Conservation (phyloP, 108 stramenopile genomes). For the Skeletonema menzelii region DNA sequence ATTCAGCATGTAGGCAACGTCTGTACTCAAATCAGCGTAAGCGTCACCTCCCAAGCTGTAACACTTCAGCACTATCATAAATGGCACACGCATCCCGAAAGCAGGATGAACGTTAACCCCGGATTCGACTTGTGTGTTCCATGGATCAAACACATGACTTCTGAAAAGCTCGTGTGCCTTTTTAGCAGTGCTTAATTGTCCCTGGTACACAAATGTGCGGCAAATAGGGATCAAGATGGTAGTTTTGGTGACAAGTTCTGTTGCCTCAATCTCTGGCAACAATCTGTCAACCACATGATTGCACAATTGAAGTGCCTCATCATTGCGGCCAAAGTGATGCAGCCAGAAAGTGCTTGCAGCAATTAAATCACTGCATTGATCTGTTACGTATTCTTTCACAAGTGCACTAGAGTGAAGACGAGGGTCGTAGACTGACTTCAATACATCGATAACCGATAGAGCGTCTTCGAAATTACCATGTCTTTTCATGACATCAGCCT, state of each 20-base stretch:
- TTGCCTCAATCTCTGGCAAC: slow-evolving; percentile 2
- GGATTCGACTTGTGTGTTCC: not conserved
- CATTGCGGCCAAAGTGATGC: not conserved
- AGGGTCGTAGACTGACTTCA: not conserved
- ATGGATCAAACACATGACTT: not conserved
- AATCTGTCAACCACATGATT: not conserved
- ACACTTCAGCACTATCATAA: not conserved
- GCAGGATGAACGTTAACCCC: not conserved
- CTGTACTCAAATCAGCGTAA: not conserved
- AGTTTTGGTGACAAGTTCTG: not conserved
- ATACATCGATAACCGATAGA: not conserved
- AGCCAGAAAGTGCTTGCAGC: slow-evolving; percentile 1
- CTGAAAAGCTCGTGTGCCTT: not conserved
- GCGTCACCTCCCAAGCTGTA: not conserved
- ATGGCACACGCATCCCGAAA: not conserved
- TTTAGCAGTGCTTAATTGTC: not conserved
- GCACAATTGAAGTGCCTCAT: not conserved
- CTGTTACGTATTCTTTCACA: not conserved
- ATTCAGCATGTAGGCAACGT: not conserved
- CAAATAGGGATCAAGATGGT: not conserved
- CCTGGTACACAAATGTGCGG: not conserved
- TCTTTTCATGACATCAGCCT: not conserved
- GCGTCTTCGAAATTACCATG: slow-evolving; percentile 1
- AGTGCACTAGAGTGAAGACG: slow-evolving; percentile 1
- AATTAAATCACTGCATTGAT: not conserved